A percentile compares a stretch with the other conserved stretches of the same genome.
Conservation (phyloP, 2,329 filamentous ascomycete genomes). For the Colletotrichum australisinense region DNA sequence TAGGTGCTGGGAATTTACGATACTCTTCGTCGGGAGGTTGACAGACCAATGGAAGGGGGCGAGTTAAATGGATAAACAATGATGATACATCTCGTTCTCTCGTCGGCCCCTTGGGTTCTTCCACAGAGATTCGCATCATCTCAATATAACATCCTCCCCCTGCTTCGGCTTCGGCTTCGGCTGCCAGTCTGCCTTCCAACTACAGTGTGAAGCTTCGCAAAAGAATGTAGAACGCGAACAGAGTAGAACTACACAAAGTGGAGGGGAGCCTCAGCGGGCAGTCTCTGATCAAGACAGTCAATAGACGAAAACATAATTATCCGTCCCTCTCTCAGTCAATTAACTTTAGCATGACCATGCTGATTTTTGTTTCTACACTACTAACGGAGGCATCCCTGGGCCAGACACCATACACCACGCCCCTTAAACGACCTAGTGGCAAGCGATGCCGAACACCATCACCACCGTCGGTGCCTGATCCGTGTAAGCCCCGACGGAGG, state of each 20-base stretch:
- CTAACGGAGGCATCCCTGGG: not conserved
- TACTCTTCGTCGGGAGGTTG: not conserved
- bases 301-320: not conserved
- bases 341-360: not conserved
- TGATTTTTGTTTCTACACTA: not conserved
- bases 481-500: not conserved
- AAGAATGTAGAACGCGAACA: too few species aligned
- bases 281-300: too few species aligned
- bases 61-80: too few species aligned
- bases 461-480: not conserved
- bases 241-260: accelerated
- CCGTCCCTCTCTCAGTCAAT: not conserved
- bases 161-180: too few species aligned
- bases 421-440: not conserved
- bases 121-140: not conserved
- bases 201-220: too few species aligned
- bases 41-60: too few species aligned
- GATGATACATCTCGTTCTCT: too few species aligned
- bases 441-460: not conserved
- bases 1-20: too few species aligned
- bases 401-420: not conserved
- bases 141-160: too few species aligned
- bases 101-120: not conserved
- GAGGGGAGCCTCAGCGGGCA: too few species aligned
- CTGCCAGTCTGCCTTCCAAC: too few species aligned